Evolutionary conservation across 1,139 yeast genomes (phyloP), one percentile per base, ranked within the genome.

Genomic region (Yamadazyma friedrichii): DNA sequence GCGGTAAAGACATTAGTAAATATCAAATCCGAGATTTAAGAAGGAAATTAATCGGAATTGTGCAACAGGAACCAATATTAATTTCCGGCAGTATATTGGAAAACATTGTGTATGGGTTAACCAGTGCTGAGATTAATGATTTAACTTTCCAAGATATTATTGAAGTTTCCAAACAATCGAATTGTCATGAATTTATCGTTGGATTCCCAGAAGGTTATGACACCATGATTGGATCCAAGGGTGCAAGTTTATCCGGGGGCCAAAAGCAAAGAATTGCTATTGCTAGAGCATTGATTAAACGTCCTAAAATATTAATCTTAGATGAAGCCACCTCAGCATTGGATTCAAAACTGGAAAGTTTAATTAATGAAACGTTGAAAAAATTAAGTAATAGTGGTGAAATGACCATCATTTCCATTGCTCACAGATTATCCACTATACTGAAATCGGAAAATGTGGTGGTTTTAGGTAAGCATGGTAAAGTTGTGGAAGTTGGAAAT

Each of bases 261-360:
- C 96, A 88, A 58, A 87, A 87, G 59, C 97, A 88, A 64, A 74
- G 96, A 55, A 78, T 88, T 36, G 96, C 96, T 4, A 76, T 88
- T 48, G 96, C 96, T 0, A 69, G 96, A 47, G 91, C 95, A 2
- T 70, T 84, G 48, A 70, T 84, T 31, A 76, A 84, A 43, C 73
- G 75, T 42, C 91, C 93, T 2, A 65, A 70, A 39, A 70, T 84
- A 28, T 66, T 84, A 44, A 68, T 84, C 10, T 64, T 85, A 42
- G 94, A 85, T 54, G 94, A 85, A 58, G 91, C 93, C 9, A 85
- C 94, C 0, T 81, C 88, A 24, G 93, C 93, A 0, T 64, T 85
- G 40, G 94, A 85, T 57, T 78, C 91, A 6, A 82, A 81, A 52
- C 80, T 84, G 59, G 95, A 86, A 56, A 72, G 74, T 46, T 68